Conservation (phyloP, 371 early-diverging fungal species). For the Lichtheimia corymbifera region DNA sequence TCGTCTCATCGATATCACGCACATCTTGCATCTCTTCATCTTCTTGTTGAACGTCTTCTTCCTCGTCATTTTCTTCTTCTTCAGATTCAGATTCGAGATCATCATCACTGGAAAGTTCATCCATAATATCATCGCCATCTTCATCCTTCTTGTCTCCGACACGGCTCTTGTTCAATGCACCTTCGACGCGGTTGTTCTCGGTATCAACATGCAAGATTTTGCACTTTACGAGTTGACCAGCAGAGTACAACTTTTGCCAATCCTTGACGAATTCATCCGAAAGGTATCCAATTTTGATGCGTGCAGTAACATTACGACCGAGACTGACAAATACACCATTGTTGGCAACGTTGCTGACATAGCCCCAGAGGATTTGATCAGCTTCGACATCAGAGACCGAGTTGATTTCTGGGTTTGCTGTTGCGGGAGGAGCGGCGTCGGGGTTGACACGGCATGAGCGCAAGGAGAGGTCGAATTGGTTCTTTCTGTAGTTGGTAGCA, state of each 20-base stretch:
- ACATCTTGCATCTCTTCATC: conserved; percentile 28
- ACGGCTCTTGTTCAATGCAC: conserved; percentile 57
- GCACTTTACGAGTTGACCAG: conserved; percentile 78
- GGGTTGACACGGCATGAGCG: conserved; percentile 57
- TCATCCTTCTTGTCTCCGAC: conserved; percentile 28
- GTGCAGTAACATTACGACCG: conserved; percentile 63
- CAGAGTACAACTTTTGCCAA: conserved; percentile 69
- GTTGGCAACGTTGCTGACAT: conserved; percentile 70
- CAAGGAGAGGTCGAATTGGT: conserved; percentile 66
- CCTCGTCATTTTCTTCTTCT: conserved; percentile 30
- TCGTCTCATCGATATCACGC: conserved; percentile 26
- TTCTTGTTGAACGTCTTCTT: conserved; percentile 39
- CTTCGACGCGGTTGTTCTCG: conserved; percentile 60
- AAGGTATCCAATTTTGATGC: conserved; percentile 87
- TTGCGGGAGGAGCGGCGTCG: conserved; percentile 21
- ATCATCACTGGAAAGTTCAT: conserved; percentile 29
- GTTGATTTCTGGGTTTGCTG: conserved; percentile 43
- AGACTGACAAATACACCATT: conserved; percentile 80
- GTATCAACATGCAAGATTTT: conserved; percentile 69
- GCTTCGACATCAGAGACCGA: conserved; percentile 45
- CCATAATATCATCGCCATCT: conserved; percentile 41
- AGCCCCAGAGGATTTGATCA: conserved; percentile 70
- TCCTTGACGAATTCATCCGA: conserved; percentile 86
- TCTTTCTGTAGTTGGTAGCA: conserved; percentile 44
- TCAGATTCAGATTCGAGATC: conserved; percentile 30